Conservation (phyloP, 768 basidiomycete genomes). For the Leccinum ochraceum region DNA sequence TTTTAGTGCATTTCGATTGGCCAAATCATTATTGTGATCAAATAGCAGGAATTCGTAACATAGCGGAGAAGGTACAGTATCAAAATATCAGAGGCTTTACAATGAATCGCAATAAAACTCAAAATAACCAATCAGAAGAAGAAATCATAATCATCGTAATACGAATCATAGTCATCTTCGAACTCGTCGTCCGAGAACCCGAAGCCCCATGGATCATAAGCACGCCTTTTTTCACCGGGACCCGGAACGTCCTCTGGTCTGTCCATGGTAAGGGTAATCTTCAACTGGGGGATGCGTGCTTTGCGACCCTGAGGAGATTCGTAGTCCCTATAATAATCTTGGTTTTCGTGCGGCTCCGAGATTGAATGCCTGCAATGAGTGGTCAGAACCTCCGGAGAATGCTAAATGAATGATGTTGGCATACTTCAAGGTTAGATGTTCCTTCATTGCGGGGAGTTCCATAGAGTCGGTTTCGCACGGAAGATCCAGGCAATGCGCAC, state of each 20-base stretch:
- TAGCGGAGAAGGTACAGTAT: constrained; percentile 10
- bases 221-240: constrained; percentile 21
- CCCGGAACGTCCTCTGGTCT: constrained; percentile 25
- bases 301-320: constrained; percentile 31
- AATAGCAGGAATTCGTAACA: constrained; percentile 20
- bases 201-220: constrained; percentile 13
- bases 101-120: constrained; percentile 4
- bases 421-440: constrained; percentile 33
- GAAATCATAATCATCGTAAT: constrained; percentile 21
- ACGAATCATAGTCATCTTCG: constrained; percentile 22
- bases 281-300: constrained; percentile 18
- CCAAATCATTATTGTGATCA: constrained; percentile 10
- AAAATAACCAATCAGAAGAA: constrained; percentile 14
- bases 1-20: not conserved
- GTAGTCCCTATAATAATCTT: constrained; percentile 35
- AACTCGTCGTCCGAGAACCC: constrained; percentile 23
- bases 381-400: constrained; percentile 2
- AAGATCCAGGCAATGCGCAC: constrained; percentile 43
- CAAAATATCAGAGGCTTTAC: constrained; percentile 20
- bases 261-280: constrained; percentile 28
- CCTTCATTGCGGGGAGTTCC: constrained; percentile 31
- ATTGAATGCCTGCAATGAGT: constrained; percentile 28
- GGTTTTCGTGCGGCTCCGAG: constrained; percentile 30
- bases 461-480: constrained; percentile 33
- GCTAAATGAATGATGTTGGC: constrained; percentile 4